These are phyloP conservation scores for Cryptomeria japonica DNA, from an alignment of 75 land plant species.

Conservation along the genomic window DNA sequence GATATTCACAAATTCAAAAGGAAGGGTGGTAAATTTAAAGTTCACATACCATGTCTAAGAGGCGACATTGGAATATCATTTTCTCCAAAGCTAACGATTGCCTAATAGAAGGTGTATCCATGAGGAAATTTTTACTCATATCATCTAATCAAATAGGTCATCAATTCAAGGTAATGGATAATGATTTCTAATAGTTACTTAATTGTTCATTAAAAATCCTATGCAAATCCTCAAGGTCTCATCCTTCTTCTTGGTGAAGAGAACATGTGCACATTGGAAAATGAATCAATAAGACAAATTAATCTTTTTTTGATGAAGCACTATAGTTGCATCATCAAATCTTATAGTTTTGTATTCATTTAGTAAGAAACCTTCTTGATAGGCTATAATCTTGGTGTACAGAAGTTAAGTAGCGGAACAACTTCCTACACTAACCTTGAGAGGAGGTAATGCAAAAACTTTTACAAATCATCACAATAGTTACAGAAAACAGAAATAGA, in stretches of 20 bases:
- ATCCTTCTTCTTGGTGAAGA: slow-evolving; percentile 2
- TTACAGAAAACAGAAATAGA: too few species aligned
- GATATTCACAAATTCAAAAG: too few species aligned
- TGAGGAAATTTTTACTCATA: neutral
- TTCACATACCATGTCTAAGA: too few species aligned
- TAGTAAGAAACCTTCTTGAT: neutral
- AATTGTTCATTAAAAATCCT: neutral
- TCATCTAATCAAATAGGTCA: neutral
- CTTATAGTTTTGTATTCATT: neutral
- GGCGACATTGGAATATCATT: too few species aligned
- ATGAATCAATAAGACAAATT: neutral
- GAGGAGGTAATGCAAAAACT: too few species aligned
- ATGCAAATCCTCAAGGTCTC: neutral
- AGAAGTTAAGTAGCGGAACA: too few species aligned
- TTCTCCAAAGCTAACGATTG: neutral
- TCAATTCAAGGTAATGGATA: neutral
- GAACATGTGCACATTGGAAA: neutral
- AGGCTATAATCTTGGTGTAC: neutral
- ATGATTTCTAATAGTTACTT: neutral
- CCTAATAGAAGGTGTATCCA: neutral
- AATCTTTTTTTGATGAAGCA: neutral
- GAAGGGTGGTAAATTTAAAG: too few species aligned
- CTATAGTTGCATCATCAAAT: neutral
- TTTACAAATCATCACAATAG: too few species aligned
- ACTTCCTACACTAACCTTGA: too few species aligned